Evolutionary conservation across 257 asterid genomes (phyloP).

Genomic region (Rehmannia glutinosa): DNA sequence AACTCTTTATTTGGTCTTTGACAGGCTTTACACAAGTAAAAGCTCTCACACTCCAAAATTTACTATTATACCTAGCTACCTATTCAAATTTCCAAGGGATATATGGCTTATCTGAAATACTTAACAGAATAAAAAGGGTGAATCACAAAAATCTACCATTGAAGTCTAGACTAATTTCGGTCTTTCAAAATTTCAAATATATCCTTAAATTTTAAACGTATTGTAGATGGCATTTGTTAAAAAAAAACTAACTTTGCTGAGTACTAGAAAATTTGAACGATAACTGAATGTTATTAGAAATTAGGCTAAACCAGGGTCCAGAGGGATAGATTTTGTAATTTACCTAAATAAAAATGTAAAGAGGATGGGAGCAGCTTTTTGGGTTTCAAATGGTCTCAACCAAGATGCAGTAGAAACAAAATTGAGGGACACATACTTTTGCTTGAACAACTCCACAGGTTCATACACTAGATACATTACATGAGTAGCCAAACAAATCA

Average conservation of each 20-base stretch:
- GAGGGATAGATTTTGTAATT: background rate
- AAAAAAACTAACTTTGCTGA: too few relatives aligned
- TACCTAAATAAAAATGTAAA: background rate
- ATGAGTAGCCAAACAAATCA: conserved; percentile 1
- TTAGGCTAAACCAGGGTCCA: too few relatives aligned
- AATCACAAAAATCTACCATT: background rate
- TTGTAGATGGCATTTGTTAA: too few relatives aligned
- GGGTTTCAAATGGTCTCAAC: background rate
- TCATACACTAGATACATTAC: background rate
- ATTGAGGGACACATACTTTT: background rate
- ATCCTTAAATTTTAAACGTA: too few relatives aligned
- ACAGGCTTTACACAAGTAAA: background rate
- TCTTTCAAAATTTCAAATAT: background rate
- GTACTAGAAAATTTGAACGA: too few relatives aligned
- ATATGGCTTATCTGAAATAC: background rate
- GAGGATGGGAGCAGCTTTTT: background rate
- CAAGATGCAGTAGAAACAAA: background rate
- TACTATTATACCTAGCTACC: background rate
- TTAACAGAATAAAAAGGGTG: background rate
- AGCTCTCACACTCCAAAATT: background rate
- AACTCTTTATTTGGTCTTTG: background rate
- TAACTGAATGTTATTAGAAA: too few relatives aligned
- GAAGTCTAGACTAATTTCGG: background rate
- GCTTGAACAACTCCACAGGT: background rate
- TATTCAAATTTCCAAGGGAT: background rate